Evolutionary conservation across 2,329 filamentous ascomycete species (phyloP).

Genomic region (Raffaelea ambrosiae): DNA sequence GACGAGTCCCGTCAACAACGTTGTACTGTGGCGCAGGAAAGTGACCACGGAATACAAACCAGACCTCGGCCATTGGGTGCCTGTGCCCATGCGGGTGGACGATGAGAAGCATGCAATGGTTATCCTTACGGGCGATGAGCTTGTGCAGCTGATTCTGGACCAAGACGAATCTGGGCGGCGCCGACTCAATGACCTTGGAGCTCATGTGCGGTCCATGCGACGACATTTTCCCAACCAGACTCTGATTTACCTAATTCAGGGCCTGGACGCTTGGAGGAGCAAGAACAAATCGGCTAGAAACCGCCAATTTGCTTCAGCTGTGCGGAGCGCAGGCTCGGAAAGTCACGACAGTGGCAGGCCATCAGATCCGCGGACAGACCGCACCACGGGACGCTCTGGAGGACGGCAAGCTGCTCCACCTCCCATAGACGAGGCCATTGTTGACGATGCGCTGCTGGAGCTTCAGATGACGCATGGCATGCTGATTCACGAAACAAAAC

Average conservation of each 20-base stretch:
- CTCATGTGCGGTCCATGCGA: constrained; percentile 50
- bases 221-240: constrained; percentile 41
- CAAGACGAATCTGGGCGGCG: constrained; percentile 7
- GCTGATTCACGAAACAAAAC: constrained; percentile 60
- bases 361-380: constrained; percentile 9
- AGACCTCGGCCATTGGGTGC: constrained; percentile 55
- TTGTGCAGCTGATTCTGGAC: constrained; percentile 51
- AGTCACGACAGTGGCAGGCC: background rate
- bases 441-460: constrained; percentile 63
- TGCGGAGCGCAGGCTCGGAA: constrained; percentile 30
- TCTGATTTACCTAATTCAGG: constrained; percentile 65
- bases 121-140: constrained; percentile 53
- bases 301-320: constrained; percentile 56
- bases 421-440: constrained; percentile 52
- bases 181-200: constrained; percentile 31
- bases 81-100: constrained; percentile 40
- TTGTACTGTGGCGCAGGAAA: constrained; percentile 63
- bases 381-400: constrained; percentile 13
- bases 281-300: constrained; percentile 62
- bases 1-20: constrained; percentile 36
- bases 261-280: constrained; percentile 55
- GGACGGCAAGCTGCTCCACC: constrained; percentile 26
- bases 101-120: constrained; percentile 55
- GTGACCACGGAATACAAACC: constrained; percentile 55
- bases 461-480: constrained; percentile 59